These are phyloP conservation scores for Periconia sp. DNA, from an alignment of 2,329 filamentous ascomycete species.

Conservation along the genomic window DNA sequence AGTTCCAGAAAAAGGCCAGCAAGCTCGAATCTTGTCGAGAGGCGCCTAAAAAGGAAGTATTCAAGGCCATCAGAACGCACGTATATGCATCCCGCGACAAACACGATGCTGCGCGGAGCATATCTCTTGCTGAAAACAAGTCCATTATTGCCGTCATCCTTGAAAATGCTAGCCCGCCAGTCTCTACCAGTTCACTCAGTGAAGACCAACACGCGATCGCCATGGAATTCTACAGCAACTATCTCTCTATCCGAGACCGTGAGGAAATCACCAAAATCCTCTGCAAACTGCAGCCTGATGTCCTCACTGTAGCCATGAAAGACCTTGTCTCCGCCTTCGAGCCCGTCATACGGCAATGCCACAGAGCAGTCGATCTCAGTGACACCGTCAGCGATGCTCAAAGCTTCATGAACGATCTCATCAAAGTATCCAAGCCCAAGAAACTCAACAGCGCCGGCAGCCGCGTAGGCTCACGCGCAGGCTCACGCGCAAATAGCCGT, in stretches of 20 bases:
- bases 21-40: constrained; percentile 66
- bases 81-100: constrained; percentile 55
- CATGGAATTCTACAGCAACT: constrained; percentile 69
- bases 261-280: constrained; percentile 67
- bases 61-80: constrained; percentile 63
- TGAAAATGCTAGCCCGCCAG: constrained; percentile 49
- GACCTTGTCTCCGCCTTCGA: constrained; percentile 70
- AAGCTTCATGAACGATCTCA: constrained; percentile 69
- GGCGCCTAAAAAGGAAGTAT: constrained; percentile 61
- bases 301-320: constrained; percentile 68
- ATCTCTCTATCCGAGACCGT: constrained; percentile 74
- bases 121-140: constrained; percentile 55
- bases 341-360: constrained; percentile 71
- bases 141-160: constrained; percentile 72
- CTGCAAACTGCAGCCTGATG: constrained; percentile 70
- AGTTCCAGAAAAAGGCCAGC: constrained; percentile 66
- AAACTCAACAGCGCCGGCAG: constrained; percentile 31
- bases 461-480: constrained; percentile 10
- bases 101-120: constrained; percentile 61
- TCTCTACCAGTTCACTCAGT: constrained; percentile 52
- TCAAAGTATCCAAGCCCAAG: constrained; percentile 55
- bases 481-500: constrained; percentile 20
- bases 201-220: constrained; percentile 65
- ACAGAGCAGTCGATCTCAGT: constrained; percentile 70
- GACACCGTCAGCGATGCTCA: constrained; percentile 69